A percentile compares a stretch with the other conserved stretches of the same genome.
These are phyloP conservation scores for Mucuna pruriens DNA, from an alignment of 306 rosid genomes.

Conservation along the genomic window DNA sequence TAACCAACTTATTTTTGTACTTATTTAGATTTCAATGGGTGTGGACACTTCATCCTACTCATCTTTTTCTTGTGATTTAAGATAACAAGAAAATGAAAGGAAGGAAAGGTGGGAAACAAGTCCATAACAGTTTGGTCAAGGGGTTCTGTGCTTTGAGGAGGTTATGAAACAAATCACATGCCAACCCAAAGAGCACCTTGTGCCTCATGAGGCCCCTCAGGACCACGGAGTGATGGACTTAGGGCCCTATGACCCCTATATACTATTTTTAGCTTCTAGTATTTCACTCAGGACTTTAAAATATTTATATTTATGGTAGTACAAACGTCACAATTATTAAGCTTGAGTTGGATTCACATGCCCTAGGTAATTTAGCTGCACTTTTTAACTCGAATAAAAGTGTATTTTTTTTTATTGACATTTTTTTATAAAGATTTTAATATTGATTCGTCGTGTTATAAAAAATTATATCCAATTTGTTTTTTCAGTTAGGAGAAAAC, in stretches of 20 bases:
- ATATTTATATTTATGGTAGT: slow-evolving; percentile 37
- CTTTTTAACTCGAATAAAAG: no score
- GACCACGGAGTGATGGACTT: slow-evolving; percentile 28
- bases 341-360: slow-evolving; percentile 42
- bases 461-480: no score
- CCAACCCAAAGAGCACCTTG: slow-evolving; percentile 7
- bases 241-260: slow-evolving; percentile 31
- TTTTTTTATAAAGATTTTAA: no score
- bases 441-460: no score
- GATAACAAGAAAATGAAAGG: slow-evolving; percentile 19
- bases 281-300: not conserved
- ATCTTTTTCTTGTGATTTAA: not conserved
- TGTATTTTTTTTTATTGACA: no score
- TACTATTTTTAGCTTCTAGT: slow-evolving; percentile 9
- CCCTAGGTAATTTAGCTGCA: no score
- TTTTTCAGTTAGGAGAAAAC: no score
- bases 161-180: slow-evolving; percentile 46
- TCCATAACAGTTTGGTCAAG: slow-evolving; percentile 29
- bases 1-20: not conserved
- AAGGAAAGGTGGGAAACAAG: slow-evolving; percentile 29
- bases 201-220: slow-evolving; percentile 16
- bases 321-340: slow-evolving; percentile 31
- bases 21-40: not conserved
- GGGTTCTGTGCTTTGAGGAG: slow-evolving; percentile 19
- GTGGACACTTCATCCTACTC: not conserved